These are phyloP conservation scores for Pseudonitzschia multistriata DNA, from an alignment of 108 stramenopile species.

Conservation along the genomic window DNA sequence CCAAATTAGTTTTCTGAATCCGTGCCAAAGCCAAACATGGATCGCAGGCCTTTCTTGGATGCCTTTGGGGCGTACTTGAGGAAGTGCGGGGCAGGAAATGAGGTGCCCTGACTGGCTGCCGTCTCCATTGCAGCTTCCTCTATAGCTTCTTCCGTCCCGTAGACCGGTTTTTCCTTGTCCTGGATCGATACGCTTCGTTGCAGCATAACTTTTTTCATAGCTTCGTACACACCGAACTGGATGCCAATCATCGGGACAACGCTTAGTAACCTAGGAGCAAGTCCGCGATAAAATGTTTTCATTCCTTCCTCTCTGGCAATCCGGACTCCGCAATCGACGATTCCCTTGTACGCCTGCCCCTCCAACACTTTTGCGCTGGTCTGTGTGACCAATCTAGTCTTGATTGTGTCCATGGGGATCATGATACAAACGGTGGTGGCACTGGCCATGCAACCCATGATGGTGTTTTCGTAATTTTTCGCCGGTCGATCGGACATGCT, in stretches of 20 bases:
- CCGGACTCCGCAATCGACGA: constrained; percentile 86
- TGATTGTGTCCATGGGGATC: constrained; percentile 98
- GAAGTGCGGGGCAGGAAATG: constrained; percentile 79
- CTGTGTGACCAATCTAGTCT: constrained; percentile 93
- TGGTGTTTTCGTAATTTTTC: constrained; percentile 86
- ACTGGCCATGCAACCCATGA: constrained; percentile 92
- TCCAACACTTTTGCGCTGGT: constrained; percentile 29
- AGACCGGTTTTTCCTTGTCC: constrained; percentile 1
- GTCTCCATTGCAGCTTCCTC: constrained; percentile 85
- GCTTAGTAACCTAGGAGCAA: constrained; percentile 89
- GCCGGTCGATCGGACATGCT: constrained; percentile 62
- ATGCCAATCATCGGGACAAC: constrained; percentile 99
- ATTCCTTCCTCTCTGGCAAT: constrained; percentile 90
- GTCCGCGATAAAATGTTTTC: constrained; percentile 87
- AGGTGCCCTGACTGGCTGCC: constrained; percentile 73
- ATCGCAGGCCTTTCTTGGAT: neutral
- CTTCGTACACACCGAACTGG: constrained; percentile 94
- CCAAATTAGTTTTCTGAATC: neutral
- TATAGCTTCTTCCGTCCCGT: constrained; percentile 38
- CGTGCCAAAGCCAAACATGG: neutral
- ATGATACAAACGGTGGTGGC: constrained; percentile 93
- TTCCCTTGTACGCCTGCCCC: constrained; percentile 83
- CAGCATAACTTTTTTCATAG: constrained; percentile 82
- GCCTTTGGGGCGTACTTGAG: constrained; percentile 13
- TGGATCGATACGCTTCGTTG: constrained; percentile 21